phyloP scores from a whole-genome alignment of 2,329 filamentous ascomycete species.

The Fusarium graminum region DNA sequence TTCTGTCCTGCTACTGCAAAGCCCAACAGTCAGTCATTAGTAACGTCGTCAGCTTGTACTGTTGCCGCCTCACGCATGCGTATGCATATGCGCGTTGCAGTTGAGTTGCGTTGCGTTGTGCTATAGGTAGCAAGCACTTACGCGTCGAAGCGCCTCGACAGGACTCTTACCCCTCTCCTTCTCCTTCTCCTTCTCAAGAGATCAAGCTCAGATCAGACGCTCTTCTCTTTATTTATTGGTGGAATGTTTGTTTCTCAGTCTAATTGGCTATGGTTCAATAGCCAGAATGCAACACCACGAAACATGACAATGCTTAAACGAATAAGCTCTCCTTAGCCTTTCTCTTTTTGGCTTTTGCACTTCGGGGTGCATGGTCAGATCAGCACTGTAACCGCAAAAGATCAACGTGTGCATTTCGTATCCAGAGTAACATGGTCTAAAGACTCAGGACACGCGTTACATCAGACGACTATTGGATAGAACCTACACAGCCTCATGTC shows the following conservation, averaged over 20 bases:
- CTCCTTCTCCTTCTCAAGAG: background rate
- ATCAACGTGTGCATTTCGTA: slow-evolving; percentile 26
- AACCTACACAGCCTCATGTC: slow-evolving; percentile 13
- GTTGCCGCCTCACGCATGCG: slow-evolving; percentile 12
- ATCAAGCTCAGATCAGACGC: slow-evolving; percentile 4
- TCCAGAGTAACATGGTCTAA: slow-evolving; percentile 20
- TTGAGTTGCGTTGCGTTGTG: background rate
- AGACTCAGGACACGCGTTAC: background rate
- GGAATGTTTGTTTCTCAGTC: slow-evolving; percentile 23
- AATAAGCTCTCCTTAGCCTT: slow-evolving; percentile 1
- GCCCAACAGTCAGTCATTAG: background rate
- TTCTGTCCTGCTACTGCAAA: slow-evolving; percentile 4
- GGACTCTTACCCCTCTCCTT: slow-evolving; percentile 10
- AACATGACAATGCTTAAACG: slow-evolving; percentile 15
- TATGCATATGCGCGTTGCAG: slow-evolving; percentile 5
- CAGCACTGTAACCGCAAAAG: slow-evolving; percentile 5
- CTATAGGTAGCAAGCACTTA: slow-evolving; percentile 20
- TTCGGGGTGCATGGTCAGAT: slow-evolving; percentile 9
- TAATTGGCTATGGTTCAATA: slow-evolving; percentile 10
- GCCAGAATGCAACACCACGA: slow-evolving; percentile 20
- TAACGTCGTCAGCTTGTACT: slow-evolving; percentile 29
- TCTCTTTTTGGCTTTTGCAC: background rate
- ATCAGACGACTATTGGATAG: background rate
- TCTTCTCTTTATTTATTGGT: slow-evolving; percentile 25
- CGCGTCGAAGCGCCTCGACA: slow-evolving; percentile 28